Base-by-base conservation (phyloP, 2,329 filamentous ascomycete species). In the Cladosporium sphaerospermum region DNA sequence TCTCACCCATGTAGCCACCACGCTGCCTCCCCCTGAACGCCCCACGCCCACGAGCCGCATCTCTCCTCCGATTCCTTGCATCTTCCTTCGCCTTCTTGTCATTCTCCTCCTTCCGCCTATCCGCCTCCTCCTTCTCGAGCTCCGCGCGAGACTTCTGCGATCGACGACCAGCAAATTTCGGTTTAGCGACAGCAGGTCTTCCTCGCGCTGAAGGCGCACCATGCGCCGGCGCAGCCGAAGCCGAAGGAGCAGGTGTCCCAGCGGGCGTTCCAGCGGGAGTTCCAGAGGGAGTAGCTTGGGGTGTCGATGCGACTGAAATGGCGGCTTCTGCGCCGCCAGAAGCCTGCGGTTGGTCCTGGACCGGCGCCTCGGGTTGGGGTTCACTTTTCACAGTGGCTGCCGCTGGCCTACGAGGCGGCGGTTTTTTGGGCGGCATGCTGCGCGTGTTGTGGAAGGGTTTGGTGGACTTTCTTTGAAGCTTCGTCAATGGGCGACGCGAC, bases 141-240 rank as follows among this genome's bases (percentile, higher is more conserved):
- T 73, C 71, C 31, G 71, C 72, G 53, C 73, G 66, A 43, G 71
- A 70, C 40, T 71, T 69, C 56, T 74, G 73, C 55, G 71, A 75
- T 51, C 74, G 62, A 49, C 74, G 67, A 10, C 71, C 72, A 13
- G 67, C 71, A 53, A 73, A 74, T 36, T 69, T 71, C 4, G 74
- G 74, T 47, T 68, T 66, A 47, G 61, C 58, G 10, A 59, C 54
- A 33, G 57, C 42, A 10, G 56, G 49, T 46, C 57, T 59, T 28
- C 55, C 51, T 36, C 55, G 45, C 8, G 49, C 44, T 32, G 57
- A 47, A 5, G 58, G 42, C 11, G 44, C 40, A 14, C 36, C 16
- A 28, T 4, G 23, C 4, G 23, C 23, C 23, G 23, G 23, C 11
- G 36, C 37, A 16, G 40, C 43, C 8, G 31, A 40, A 16, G 48